A percentile compares a stretch with the other conserved stretches of the same genome.
Evolutionary conservation across 2,329 filamentous ascomycete genomes (phyloP).

Genomic region (Setomelanomma holmii): DNA sequence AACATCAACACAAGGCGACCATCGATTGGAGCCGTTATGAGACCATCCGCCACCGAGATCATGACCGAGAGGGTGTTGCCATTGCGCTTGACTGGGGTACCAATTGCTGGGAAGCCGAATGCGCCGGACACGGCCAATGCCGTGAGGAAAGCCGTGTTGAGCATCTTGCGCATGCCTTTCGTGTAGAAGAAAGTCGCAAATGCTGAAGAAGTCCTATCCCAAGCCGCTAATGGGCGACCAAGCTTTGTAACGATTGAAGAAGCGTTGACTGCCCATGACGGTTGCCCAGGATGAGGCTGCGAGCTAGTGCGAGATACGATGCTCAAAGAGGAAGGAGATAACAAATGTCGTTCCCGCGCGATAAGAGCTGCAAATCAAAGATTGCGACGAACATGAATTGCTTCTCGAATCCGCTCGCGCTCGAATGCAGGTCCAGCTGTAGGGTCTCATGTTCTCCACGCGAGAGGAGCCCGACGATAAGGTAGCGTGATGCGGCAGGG

Average conservation of each 20-base stretch:
- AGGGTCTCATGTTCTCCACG: not conserved
- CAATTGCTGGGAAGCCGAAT: not conserved
- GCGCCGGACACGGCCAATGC: not conserved
- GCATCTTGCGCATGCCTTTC: not conserved
- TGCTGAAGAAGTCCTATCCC: not conserved
- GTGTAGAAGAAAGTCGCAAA: not conserved
- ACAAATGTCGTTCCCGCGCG: not conserved
- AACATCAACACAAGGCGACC: constrained; percentile 45
- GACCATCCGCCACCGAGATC: constrained; percentile 34
- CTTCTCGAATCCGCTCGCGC: too few relatives aligned
- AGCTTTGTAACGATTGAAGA: not conserved
- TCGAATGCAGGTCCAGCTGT: not conserved
- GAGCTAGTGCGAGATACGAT: not conserved
- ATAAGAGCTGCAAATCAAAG: not conserved
- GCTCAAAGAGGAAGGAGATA: constrained; percentile 3
- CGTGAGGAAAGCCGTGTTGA: not conserved
- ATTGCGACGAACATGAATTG: not conserved
- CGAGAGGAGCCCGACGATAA: not conserved
- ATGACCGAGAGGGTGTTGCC: constrained; percentile 15
- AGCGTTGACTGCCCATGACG: constrained; percentile 1
- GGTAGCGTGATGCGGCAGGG: not conserved
- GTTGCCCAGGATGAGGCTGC: too few relatives aligned
- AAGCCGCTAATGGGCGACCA: not conserved
- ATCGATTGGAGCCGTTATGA: constrained; percentile 35
- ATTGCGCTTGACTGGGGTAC: not conserved